Conservation (phyloP, 495 filamentous ascomycete species). For the Sordaria brevicollis region DNA sequence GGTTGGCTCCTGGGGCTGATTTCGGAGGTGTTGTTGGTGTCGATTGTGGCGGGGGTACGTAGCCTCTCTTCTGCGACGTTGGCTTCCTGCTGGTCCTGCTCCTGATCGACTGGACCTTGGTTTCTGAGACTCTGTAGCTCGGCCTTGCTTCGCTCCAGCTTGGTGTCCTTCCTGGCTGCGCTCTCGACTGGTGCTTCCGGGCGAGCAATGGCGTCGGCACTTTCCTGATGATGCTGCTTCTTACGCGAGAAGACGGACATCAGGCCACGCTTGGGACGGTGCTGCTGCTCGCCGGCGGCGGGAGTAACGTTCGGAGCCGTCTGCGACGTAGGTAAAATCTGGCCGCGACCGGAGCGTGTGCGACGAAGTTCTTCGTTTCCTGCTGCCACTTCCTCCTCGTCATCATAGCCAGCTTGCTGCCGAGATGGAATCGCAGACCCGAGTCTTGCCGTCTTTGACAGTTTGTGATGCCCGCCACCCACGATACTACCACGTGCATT, state of each 20-base stretch:
- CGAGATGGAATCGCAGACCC: neutral
- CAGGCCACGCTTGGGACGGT: constrained; percentile 23
- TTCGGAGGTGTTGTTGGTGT: constrained; percentile 11
- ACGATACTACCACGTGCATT: neutral
- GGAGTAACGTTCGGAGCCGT: constrained; percentile 6
- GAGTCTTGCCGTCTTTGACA: neutral
- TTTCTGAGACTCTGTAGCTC: constrained; percentile 26
- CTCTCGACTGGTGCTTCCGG: constrained; percentile 31
- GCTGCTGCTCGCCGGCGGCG: neutral
- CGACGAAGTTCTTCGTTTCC: constrained; percentile 10
- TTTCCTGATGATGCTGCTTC: constrained; percentile 20
- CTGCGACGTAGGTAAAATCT: constrained; percentile 14
- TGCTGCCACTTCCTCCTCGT: neutral
- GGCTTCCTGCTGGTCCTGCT: neutral
- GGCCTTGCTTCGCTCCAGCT: constrained; percentile 35
- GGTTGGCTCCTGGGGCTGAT: neutral
- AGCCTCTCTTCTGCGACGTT: neutral
- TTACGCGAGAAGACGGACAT: constrained; percentile 38
- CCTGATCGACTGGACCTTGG: neutral
- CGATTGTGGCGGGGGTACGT: neutral
- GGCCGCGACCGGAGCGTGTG: constrained; percentile 27
- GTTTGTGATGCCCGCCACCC: neutral
- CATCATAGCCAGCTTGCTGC: neutral
- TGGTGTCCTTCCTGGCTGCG: constrained; percentile 40
- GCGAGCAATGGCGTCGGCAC: constrained; percentile 29